Evolutionary conservation across 805 yeast species (phyloP), one percentile per base, ranked within the genome.

Genomic region (Lachancea nothofagi): DNA sequence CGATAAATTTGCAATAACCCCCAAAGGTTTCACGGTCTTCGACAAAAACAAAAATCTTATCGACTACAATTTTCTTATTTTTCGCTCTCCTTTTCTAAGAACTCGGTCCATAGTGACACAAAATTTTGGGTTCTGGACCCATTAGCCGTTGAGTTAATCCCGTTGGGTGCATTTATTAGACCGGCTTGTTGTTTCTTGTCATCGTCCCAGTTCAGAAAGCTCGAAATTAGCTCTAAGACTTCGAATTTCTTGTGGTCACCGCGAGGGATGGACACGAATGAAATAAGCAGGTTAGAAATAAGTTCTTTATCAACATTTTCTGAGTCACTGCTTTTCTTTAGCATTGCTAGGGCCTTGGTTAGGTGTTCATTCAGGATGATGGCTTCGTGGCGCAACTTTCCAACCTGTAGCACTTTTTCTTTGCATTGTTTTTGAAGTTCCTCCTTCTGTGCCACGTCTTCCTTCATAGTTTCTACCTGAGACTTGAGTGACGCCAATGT

Each of bases 241-340:
- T 93, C 97, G 57, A 84, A 93, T 62, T 93, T 88, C 64, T 89
- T 90, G 7, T 95, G 75, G 59, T 93, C 99, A 1, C 93, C 96
- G 45, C 98, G 70, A 5, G 96, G 96, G 22, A 90, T 69, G 24
- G 82, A 81, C 13, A 93, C 72, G 62, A 89, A 93, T 40, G 93
- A 85, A 13, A 93, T 73, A 36, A 93, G 66, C 45, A 93, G 69
- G 59, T 93, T 93, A 2, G 96, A 82, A 4, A 93, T 78, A 44
- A 93, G 74, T 59, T 89, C 96, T 55, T 83, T 81, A 59, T 90
- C 97, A 1, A 90, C 87, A 7, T 81, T 73, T 36, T 80, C 84
- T 6, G 87, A 77, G 27, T 78, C 77, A 29, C 84, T 77, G 38
- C 81, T 83, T 55, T 80, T 80, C 52, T 88, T 86, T 43, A 93